These are phyloP conservation scores for Stromatinia cepivora DNA, from an alignment of 2,329 filamentous ascomycete species.

Conservation along the genomic window DNA sequence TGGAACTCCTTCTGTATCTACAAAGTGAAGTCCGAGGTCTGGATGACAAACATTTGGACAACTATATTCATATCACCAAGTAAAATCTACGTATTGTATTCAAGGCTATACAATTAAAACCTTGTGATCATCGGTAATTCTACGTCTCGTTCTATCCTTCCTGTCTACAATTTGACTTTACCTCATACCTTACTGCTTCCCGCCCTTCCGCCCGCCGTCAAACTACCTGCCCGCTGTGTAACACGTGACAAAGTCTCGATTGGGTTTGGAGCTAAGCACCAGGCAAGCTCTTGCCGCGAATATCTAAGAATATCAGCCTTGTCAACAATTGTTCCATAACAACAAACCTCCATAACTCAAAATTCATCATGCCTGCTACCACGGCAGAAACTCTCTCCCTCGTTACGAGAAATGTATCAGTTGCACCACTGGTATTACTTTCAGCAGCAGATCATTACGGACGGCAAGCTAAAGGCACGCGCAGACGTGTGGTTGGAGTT, in stretches of 20 bases:
- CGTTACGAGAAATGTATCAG: conserved; percentile 91
- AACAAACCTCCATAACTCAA: conserved; percentile 26
- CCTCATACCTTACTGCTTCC: background rate
- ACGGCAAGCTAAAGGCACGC: conserved; percentile 83
- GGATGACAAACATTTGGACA: background rate
- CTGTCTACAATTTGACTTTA: background rate
- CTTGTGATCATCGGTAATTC: background rate
- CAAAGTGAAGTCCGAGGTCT: background rate
- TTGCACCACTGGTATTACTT: conserved; percentile 95
- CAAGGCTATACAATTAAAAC: background rate
- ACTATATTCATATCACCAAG: background rate
- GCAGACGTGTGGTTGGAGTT: conserved; percentile 88
- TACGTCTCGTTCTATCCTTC: conserved; percentile 13
- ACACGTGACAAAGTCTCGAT: conserved; percentile 16
- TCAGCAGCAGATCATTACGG: conserved; percentile 99
- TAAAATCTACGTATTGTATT: background rate
- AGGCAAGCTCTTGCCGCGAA: conserved; percentile 25
- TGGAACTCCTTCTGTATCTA: conserved; percentile 10
- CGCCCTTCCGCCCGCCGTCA: conserved; percentile 6
- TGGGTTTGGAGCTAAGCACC: conserved; percentile 22
- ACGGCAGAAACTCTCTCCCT: conserved; percentile 95
- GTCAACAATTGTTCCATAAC: conserved; percentile 23
- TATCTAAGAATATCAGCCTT: conserved; percentile 24
- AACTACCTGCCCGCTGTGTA: background rate
- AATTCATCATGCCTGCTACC: conserved; percentile 80